Evolutionary conservation across 129 eudicot genomes (phyloP).

Genomic region (Flaveria bidentis): DNA sequence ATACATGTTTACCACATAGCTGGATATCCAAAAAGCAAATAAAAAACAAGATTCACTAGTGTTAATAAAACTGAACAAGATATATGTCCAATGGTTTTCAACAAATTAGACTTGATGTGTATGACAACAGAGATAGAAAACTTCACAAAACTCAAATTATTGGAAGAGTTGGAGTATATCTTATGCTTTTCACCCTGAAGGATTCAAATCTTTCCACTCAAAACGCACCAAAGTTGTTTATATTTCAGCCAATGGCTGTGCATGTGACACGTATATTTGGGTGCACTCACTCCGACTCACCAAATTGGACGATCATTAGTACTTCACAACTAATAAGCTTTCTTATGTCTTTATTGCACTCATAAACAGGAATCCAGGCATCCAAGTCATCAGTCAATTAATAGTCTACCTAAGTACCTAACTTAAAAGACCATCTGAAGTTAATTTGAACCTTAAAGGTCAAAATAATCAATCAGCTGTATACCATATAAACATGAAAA

Average conservation of each 20-base stretch:
- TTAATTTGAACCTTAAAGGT: slow-evolving; percentile 19
- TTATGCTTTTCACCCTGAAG: slow-evolving; percentile 13
- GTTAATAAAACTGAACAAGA: neutral
- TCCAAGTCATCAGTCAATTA: slow-evolving; percentile 7
- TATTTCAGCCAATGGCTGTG: neutral
- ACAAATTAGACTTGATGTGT: neutral
- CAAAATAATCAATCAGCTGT: neutral
- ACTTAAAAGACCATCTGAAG: slow-evolving; percentile 15
- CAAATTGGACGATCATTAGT: neutral
- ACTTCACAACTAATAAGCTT: slow-evolving; percentile 13
- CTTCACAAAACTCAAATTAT: slow-evolving; percentile 7
- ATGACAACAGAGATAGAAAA: neutral
- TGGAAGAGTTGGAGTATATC: neutral
- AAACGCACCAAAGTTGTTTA: slow-evolving; percentile 9
- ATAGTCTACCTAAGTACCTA: slow-evolving; percentile 6
- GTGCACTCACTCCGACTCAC: slow-evolving; percentile 21
- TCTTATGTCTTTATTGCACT: slow-evolving; percentile 17
- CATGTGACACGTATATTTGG: neutral
- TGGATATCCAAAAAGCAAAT: slow-evolving; percentile 3
- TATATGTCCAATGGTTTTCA: neutral
- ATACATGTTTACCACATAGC: neutral
- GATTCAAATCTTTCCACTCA: slow-evolving; percentile 7
- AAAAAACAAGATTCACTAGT: neutral
- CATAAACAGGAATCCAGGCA: neutral
- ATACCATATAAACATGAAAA: slow-evolving; percentile 12